Conservation (phyloP, 805 yeast genomes). For the Starmerella lactis-condensi region DNA sequence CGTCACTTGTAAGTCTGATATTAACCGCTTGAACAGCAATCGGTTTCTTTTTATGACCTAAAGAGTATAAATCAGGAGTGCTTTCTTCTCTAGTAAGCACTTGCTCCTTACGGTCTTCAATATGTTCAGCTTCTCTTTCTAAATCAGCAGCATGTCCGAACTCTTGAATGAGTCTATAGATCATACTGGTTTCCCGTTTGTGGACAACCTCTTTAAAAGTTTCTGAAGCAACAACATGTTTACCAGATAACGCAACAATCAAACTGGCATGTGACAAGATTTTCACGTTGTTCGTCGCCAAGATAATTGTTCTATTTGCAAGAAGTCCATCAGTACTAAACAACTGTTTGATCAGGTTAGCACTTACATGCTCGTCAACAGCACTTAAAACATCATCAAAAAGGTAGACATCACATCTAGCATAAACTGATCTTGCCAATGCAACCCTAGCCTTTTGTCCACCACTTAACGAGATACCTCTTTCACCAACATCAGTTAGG, state of each 20-base stretch:
- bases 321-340: constrained; percentile 59
- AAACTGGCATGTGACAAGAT: constrained; percentile 56
- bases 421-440: constrained; percentile 86
- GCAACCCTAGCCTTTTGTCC: constrained; percentile 95
- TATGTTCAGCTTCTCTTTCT: constrained; percentile 49
- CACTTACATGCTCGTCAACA: constrained; percentile 93
- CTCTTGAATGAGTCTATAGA: constrained; percentile 19
- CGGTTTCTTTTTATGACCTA: constrained; percentile 4
- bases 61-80: constrained; percentile 6
- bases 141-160: constrained; percentile 57
- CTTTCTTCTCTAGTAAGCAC: constrained; percentile 20
- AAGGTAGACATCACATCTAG: constrained; percentile 79
- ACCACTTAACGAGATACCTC: constrained; percentile 89
- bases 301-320: constrained; percentile 46
- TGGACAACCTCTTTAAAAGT: constrained; percentile 35
- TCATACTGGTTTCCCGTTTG: constrained; percentile 13
- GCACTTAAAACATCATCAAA: constrained; percentile 90
- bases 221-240: constrained; percentile 33
- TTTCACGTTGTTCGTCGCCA: constrained; percentile 67
- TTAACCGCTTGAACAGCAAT: constrained; percentile 4
- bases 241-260: constrained; percentile 42
- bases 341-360: constrained; percentile 58
- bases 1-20: constrained; percentile 13
- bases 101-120: constrained; percentile 51
- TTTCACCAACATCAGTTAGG: constrained; percentile 84